Conservation (phyloP, 768 basidiomycete species). For the Hirschioporus abietinus region DNA sequence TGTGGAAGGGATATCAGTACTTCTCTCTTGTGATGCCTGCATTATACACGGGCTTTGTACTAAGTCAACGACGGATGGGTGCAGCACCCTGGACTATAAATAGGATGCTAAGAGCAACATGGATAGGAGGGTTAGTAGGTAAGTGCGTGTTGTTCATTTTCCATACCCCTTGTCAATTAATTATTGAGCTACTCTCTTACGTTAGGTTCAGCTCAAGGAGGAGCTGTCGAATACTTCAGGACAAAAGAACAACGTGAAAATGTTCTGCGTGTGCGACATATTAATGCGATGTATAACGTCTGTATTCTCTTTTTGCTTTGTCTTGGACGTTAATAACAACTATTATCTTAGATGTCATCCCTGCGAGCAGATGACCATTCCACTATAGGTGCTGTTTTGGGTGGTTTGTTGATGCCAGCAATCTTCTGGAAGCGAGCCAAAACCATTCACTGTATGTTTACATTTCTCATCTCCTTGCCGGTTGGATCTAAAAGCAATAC, state of each 20-base stretch:
- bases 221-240: conserved; percentile 57
- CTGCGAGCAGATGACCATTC: conserved; percentile 69
- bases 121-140: conserved; percentile 65
- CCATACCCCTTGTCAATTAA: conserved; percentile 1
- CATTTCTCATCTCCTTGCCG: not conserved
- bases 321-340: not conserved
- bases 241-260: conserved; percentile 42
- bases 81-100: conserved; percentile 47
- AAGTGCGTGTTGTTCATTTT: conserved; percentile 15
- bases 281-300: conserved; percentile 57
- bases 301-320: conserved; percentile 10
- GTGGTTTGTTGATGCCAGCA: conserved; percentile 59
- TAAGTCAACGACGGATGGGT: conserved; percentile 49
- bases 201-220: conserved; percentile 45
- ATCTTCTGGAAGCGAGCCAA: conserved; percentile 68
- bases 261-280: conserved; percentile 34
- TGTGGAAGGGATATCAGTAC: conserved; percentile 63
- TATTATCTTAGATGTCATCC: conserved; percentile 42
- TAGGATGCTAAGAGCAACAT: conserved; percentile 62
- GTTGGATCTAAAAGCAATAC: not conserved
- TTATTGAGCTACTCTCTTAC: not conserved
- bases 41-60: conserved; percentile 46
- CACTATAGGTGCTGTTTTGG: conserved; percentile 65
- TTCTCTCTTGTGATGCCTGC: conserved; percentile 61
- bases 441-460: conserved; percentile 49